Evolutionary conservation across 805 yeast genomes (phyloP).

Genomic region (Nakazawaea peltata): DNA sequence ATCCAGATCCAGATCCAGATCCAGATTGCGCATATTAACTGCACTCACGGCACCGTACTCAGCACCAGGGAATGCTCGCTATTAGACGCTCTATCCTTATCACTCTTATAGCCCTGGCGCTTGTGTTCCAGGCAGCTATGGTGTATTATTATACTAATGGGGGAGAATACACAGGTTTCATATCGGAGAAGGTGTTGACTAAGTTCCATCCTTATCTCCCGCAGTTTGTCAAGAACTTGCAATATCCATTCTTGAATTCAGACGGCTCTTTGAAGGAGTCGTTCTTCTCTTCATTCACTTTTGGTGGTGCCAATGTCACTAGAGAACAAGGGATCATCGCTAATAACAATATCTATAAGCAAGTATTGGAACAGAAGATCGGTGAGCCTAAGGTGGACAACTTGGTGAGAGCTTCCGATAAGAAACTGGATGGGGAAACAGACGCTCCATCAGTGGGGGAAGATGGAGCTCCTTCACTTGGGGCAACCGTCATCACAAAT

Average conservation of each 20-base stretch:
- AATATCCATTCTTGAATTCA: slow-evolving; percentile 2
- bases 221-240: slow-evolving; percentile 3
- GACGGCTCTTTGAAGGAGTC: slow-evolving; percentile 2
- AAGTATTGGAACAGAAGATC: slow-evolving; percentile 28
- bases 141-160: neutral
- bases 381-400: slow-evolving; percentile 38
- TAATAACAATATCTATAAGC: slow-evolving; percentile 31
- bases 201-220: slow-evolving; percentile 8
- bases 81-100: no score
- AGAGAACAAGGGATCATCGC: slow-evolving; percentile 24
- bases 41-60: no score
- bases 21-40: no score
- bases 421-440: slow-evolving; percentile 10
- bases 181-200: slow-evolving; percentile 4
- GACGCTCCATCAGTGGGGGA: neutral
- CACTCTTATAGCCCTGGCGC: neutral
- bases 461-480: neutral
- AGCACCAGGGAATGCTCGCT: no score
- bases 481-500: no score
- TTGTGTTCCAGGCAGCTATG: neutral
- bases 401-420: slow-evolving; percentile 20
- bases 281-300: no score
- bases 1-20: no score
- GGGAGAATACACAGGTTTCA: neutral
- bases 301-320: slow-evolving; percentile 11